Evolutionary conservation across 2,329 filamentous ascomycete genomes (phyloP), one percentile per base, ranked within the genome.

Genomic region (Colletotrichum aenigma): DNA sequence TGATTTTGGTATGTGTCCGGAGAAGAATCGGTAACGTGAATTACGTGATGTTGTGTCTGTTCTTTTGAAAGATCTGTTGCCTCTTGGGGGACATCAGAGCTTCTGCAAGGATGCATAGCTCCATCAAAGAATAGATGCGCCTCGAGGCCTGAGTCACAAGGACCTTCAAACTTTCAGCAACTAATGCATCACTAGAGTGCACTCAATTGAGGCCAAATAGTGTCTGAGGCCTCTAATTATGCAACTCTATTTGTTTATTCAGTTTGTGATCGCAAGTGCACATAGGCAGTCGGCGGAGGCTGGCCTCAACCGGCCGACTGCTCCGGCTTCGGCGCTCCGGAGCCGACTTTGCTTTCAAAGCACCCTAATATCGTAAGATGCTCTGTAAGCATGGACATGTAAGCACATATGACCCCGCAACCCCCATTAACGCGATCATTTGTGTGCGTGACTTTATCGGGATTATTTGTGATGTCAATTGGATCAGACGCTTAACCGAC

Each of bases 51-150:
- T 43, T n/a, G 6, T 4, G 38, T 4, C 3, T 43, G 38, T n/a
- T 43, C 38, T n/a, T 43, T 3, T 0, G 0, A 10, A n/a, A n/a
- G 16, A 43, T 43, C 0, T 0, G 9, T 10, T 43, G 38, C 38
- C 16, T 43, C 7, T 43, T 43, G 4, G 10, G 38, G 38, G 1
- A 4, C 38, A 2, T 18, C 38, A 43, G 38, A 43, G 6, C 18
- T 43, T n/a, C 18, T 43, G 9, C 0, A 0, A n/a, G 0, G 2
- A 0, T 43, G 38, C 9, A 43, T 7, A 38, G 2, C 38, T 43
- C 16, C 18, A 43, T 43, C 38, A n/a, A 43, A n/a, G 18, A 43
- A 6, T 2, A 43, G 38, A 18, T 43, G 18, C 18, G 38, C 0
- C 38, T 43, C 38, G 18, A 43, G 38, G 18, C 38, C 38, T 10